Evolutionary conservation across 1,284 basidiomycete genomes (phyloP), one percentile per base, ranked within the genome.

Genomic region (Ustilago esculenta): DNA sequence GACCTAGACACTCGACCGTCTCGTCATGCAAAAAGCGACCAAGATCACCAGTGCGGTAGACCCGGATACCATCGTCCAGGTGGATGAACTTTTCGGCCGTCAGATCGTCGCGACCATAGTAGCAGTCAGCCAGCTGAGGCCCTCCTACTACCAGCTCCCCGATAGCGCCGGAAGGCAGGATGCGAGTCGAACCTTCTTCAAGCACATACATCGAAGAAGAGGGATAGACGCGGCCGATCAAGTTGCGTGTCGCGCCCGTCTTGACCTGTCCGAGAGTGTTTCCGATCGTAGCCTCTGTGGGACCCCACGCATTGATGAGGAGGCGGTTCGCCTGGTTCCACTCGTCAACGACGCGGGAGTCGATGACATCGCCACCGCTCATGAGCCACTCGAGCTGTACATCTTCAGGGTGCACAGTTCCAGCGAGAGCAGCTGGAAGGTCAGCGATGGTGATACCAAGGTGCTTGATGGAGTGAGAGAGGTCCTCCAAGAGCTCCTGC

Each of bases 311-410:
- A 45, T 81, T 81, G 67, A 80, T 71, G 29, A 81, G 68, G 3
- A 58, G 46, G 14, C 72, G 64, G n/a, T 71, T 63, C 11, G 64
- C 60, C 23, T 70, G 42, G 37, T 63, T 72, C 79, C 79, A 81
- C 10, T 67, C 65, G 10, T 71, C 58, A 18, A 81, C 61, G 5
- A 81, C 77, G 10, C 72, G 59, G 15, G 74, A 67, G 50, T 79
- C 75, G 29, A 81, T 79, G 37, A 75, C 66, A 45, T 81, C 80
- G 35, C 80, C 80, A 14, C 79, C 80, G 45, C 76, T 81, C 77
- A 81, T 79, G 24, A 81, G 71, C 79, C 80, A 81, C 30, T 79
- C 75, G 30, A 80, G 66, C 32, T 72, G 55, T 8, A 79, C 59
- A 33, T 72, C 61, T 2, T 60, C 59, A 8, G 75, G 77, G 30